Conservation (phyloP, 768 basidiomycete genomes). For the Tricholoma hemisulphureum region DNA sequence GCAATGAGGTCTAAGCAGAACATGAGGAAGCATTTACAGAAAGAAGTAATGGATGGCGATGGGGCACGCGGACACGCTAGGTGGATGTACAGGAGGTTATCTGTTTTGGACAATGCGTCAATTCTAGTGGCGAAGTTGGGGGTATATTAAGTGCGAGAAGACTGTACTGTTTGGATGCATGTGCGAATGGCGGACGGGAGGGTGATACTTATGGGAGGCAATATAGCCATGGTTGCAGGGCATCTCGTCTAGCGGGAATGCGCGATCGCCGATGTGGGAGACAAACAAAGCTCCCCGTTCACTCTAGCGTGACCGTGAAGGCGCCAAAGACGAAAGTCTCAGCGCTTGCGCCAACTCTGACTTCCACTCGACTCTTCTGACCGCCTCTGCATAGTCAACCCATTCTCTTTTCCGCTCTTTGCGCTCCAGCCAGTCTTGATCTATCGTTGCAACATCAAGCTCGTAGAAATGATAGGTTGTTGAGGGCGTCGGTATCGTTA, state of each 20-base stretch:
- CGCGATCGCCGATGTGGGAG: constrained; percentile 3
- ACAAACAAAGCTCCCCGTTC: not conserved
- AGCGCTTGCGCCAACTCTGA: constrained; percentile 79
- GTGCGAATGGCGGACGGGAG: constrained; percentile 23
- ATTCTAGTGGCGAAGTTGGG: constrained; percentile 13
- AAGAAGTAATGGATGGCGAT: constrained; percentile 6
- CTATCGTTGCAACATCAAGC: constrained; percentile 75
- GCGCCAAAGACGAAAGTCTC: constrained; percentile 66
- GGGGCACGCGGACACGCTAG: constrained; percentile 6
- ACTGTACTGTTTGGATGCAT: constrained; percentile 26
- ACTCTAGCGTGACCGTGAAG: constrained; percentile 29
- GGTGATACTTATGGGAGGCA: constrained; percentile 13
- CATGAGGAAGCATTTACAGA: constrained; percentile 8
- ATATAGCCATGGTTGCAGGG: constrained; percentile 8
- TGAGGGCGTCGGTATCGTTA: constrained; percentile 74
- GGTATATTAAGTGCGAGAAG: constrained; percentile 19
- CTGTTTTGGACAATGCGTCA: constrained; percentile 12
- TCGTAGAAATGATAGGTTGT: constrained; percentile 91
- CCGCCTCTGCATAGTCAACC: constrained; percentile 85
- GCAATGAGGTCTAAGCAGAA: constrained; percentile 13
- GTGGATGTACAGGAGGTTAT: not conserved
- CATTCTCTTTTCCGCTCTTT: constrained; percentile 81
- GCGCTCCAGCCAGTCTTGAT: constrained; percentile 78
- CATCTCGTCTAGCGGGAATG: not conserved
- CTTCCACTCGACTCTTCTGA: constrained; percentile 77